phyloP scores from a whole-genome alignment of 306 rosid genomes.

The Cajanus cajan region DNA sequence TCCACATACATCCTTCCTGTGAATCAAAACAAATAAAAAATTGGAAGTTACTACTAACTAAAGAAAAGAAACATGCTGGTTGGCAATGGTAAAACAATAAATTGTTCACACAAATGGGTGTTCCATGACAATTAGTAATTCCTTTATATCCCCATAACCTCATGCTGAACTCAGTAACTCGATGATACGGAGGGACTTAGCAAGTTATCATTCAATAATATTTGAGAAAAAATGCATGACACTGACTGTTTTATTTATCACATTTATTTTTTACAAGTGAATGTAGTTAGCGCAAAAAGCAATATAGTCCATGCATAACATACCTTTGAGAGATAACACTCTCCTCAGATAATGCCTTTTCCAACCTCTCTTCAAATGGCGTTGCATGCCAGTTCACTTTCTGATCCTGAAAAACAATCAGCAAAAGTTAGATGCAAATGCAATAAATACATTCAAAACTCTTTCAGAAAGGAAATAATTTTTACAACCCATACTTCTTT shows the following conservation, averaged over 20 bases:
- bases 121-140: not conserved
- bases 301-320: no score
- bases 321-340: slow-evolving; percentile 58
- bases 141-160: not conserved
- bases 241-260: not conserved
- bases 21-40: slow-evolving; percentile 18
- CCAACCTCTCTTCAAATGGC: slow-evolving; percentile 88
- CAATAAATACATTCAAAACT: not conserved
- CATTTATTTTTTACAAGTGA: not conserved
- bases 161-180: not conserved
- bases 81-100: not conserved
- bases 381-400: slow-evolving; percentile 97
- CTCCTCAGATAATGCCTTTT: slow-evolving; percentile 90
- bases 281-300: not conserved
- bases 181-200: not conserved
- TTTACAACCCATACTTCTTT: slow-evolving; percentile 63
- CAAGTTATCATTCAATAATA: not conserved
- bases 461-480: not conserved
- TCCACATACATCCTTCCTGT: slow-evolving; percentile 65
- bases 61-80: not conserved
- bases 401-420: slow-evolving; percentile 66
- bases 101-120: not conserved
- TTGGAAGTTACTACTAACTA: not conserved
- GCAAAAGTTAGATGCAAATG: slow-evolving; percentile 19
- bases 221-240: not conserved